phyloP scores from a whole-genome alignment of 352 stramenopile species.

The Pythium monospermum region DNA sequence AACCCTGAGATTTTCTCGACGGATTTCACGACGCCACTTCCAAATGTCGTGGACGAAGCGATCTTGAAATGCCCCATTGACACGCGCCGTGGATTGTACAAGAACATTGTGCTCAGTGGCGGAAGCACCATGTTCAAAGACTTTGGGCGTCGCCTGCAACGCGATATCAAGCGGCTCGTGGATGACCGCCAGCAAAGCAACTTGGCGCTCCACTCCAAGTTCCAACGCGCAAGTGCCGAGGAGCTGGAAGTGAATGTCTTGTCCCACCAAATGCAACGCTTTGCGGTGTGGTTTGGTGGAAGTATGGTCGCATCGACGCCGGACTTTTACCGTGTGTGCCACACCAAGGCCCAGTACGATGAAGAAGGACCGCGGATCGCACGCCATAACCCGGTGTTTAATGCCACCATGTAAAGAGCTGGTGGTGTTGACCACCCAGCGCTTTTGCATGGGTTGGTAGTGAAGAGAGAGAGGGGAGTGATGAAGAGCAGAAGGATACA shows the following conservation, averaged over 20 bases:
- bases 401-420: conserved; percentile 91
- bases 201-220: conserved; percentile 69
- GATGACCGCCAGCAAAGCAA: conserved; percentile 90
- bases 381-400: conserved; percentile 94
- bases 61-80: conserved; percentile 96
- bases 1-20: conserved; percentile 95
- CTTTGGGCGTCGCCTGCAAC: conserved; percentile 91
- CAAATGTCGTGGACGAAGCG: conserved; percentile 92
- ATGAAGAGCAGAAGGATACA: no score
- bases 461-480: no score
- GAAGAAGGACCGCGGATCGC: conserved; percentile 94
- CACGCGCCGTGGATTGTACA: conserved; percentile 91
- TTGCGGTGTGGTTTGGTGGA: conserved; percentile 94
- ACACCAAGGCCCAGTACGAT: conserved; percentile 96
- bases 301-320: conserved; percentile 92
- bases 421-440: no score
- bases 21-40: conserved; percentile 90
- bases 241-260: conserved; percentile 93
- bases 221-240: conserved; percentile 55
- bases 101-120: conserved; percentile 95
- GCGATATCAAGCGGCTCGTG: conserved; percentile 92
- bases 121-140: conserved; percentile 97
- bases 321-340: conserved; percentile 94
- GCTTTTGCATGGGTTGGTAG: no score
- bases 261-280: conserved; percentile 92